phyloP scores from a whole-genome alignment of 2,329 filamentous ascomycete genomes.

The Venturia aucupariae region DNA sequence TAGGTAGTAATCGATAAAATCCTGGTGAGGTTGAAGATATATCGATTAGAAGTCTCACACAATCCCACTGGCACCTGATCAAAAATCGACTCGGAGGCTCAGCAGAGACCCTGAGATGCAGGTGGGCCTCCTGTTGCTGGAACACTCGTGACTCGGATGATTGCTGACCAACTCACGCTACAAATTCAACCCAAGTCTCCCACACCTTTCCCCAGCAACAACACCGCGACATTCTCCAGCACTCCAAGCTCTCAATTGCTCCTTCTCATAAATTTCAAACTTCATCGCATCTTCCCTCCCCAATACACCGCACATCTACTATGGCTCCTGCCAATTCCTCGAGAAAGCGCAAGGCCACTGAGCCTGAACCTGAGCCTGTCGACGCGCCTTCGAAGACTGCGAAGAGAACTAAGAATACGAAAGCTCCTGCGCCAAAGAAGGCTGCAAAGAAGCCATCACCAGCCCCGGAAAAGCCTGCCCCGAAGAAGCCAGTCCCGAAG shows the following conservation, averaged over 20 bases:
- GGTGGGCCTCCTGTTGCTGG: background rate
- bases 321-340: constrained; percentile 3
- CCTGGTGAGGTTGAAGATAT: background rate
- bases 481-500: constrained; percentile 17
- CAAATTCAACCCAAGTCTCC: background rate
- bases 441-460: background rate
- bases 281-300: background rate
- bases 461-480: too few species aligned
- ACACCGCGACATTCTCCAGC: background rate
- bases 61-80: background rate
- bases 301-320: background rate
- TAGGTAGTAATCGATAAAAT: too few species aligned
- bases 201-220: background rate
- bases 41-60: background rate
- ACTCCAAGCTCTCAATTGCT: background rate
- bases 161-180: background rate
- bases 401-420: too few species aligned
- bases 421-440: background rate
- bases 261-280: background rate
- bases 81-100: background rate
- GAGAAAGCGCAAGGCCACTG: constrained; percentile 4
- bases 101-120: background rate
- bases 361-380: background rate
- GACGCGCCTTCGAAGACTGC: background rate
- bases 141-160: background rate